These are phyloP conservation scores for Domatiomyces catenatus DNA, from an alignment of 2,329 filamentous ascomycete species.

Conservation along the genomic window DNA sequence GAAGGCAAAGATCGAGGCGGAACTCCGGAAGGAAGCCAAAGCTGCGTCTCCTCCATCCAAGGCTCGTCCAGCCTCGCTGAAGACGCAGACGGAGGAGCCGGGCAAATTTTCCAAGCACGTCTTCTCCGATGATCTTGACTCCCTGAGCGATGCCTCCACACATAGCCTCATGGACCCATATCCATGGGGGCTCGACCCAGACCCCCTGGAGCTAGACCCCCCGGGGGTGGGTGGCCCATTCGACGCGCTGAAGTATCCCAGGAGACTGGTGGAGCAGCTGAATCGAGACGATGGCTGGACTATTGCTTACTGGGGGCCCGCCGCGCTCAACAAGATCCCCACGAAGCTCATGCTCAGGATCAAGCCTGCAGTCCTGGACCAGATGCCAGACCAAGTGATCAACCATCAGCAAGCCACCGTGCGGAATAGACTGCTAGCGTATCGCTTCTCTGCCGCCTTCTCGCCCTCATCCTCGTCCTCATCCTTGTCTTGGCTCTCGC, in stretches of 20 bases:
- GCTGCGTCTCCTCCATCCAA: background rate
- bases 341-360: background rate
- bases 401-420: conserved; percentile 1
- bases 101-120: background rate
- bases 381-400: conserved; percentile 5
- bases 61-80: conserved; percentile 1
- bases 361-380: conserved; percentile 1
- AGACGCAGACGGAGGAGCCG: background rate
- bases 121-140: conserved; percentile 1
- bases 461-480: background rate
- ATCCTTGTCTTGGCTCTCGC: too few species aligned
- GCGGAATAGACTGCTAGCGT: conserved; percentile 1
- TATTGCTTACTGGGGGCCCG: conserved; percentile 2
- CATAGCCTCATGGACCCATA: too few species aligned
- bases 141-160: background rate
- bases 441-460: background rate
- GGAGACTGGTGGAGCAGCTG: conserved; percentile 6
- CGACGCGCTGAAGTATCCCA: conserved; percentile 8
- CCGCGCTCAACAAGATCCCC: conserved; percentile 4
- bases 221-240: conserved; percentile 6
- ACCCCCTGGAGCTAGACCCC: conserved; percentile 5
- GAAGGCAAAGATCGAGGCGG: conserved; percentile 3
- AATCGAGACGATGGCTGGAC: conserved; percentile 1
- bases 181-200: background rate
- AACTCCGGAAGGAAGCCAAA: conserved; percentile 1